These are phyloP conservation scores for Meyerozyma athensensis DNA, from an alignment of 1,139 yeast genomes.

Conservation along the genomic window DNA sequence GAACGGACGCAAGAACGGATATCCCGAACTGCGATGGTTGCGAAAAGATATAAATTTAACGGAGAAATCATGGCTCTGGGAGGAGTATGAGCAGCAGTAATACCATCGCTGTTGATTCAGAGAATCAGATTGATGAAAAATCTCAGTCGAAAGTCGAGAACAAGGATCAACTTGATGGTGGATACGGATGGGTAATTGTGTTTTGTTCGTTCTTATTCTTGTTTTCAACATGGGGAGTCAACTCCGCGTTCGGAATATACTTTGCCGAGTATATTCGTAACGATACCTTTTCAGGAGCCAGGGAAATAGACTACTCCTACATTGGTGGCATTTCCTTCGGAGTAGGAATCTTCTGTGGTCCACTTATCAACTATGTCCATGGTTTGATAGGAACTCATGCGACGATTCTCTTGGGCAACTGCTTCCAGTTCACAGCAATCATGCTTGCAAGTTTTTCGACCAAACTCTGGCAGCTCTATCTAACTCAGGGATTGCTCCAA, in stretches of 20 bases:
- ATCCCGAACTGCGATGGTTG: neutral
- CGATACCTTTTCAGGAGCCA: constrained; percentile 18
- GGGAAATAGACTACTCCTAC: constrained; percentile 18
- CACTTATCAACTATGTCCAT: constrained; percentile 11
- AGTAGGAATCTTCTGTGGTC: constrained; percentile 6
- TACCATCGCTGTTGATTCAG: too few relatives aligned
- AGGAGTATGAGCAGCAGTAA: neutral
- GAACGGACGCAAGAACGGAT: neutral
- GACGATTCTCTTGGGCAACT: constrained; percentile 7
- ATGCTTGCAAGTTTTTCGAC: constrained; percentile 13
- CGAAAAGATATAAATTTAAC: too few relatives aligned
- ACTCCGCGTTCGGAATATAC: constrained; percentile 14
- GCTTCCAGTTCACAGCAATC: constrained; percentile 13
- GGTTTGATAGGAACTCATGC: constrained; percentile 12
- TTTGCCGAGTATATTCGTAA: constrained; percentile 11
- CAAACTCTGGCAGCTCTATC: constrained; percentile 14
- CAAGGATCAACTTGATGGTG: constrained; percentile 12
- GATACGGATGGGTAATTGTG: constrained; percentile 15
- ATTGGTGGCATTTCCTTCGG: constrained; percentile 24
- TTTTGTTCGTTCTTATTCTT: constrained; percentile 11
- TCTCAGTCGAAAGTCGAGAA: too few relatives aligned
- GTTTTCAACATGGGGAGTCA: constrained; percentile 15
- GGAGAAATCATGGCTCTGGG: too few relatives aligned
- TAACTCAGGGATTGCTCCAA: constrained; percentile 15
- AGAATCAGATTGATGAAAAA: neutral